phyloP scores from a whole-genome alignment of 73 alveolate species.

The Paramecium biaurelia region DNA sequence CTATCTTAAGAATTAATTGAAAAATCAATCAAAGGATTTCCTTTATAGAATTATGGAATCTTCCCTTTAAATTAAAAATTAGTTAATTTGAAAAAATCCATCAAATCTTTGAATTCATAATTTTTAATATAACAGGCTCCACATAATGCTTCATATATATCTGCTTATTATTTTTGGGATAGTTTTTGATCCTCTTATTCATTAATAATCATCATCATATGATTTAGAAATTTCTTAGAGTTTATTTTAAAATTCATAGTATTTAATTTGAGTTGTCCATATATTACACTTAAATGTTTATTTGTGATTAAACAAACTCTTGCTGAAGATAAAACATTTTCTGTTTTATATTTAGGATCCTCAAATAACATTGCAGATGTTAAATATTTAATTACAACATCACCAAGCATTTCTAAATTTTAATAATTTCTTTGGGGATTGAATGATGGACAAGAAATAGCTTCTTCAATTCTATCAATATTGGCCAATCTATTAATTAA shows the following conservation, averaged over 20 bases:
- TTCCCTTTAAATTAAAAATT: not conserved
- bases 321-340: not conserved
- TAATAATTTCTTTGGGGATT: not conserved
- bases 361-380: not conserved
- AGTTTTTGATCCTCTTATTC: not conserved
- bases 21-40: not conserved
- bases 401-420: constrained; percentile 35
- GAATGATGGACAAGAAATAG: not conserved
- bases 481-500: not conserved
- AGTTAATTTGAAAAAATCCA: not conserved
- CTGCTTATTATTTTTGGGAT: not conserved
- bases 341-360: not conserved
- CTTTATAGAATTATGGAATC: not conserved
- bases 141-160: constrained; percentile 13
- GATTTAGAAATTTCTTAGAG: not conserved
- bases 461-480: not conserved
- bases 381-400: not conserved
- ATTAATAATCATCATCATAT: not conserved
- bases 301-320: not conserved
- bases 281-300: not conserved
- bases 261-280: not conserved
- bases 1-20: not conserved
- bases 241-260: not conserved
- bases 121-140: constrained; percentile 15
- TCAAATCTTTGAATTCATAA: not conserved